A percentile compares a stretch with the other conserved stretches of the same genome.
Conservation (phyloP, 306 rosid genomes). For the Oemleria cerasiformis region DNA sequence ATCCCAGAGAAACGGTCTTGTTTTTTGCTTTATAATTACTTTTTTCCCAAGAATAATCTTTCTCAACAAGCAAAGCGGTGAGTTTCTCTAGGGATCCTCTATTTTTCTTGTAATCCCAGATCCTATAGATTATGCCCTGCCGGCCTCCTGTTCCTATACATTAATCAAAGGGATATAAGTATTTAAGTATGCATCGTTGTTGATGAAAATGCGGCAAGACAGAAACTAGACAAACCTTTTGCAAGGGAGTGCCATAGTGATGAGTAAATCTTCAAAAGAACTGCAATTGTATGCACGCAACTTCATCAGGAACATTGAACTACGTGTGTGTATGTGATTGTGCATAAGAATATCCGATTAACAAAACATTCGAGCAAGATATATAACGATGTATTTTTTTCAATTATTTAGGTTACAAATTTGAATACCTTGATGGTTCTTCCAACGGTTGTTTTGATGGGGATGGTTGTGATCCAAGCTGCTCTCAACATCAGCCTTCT, state of each 20-base stretch:
- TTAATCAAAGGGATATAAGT: too few species aligned
- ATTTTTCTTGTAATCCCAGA: neutral
- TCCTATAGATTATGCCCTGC: neutral
- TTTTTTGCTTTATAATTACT: neutral
- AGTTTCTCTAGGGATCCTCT: neutral
- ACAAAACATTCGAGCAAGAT: neutral
- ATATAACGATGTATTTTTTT: neutral
- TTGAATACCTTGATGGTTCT: neutral
- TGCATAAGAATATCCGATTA: neutral
- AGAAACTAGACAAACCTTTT: neutral
- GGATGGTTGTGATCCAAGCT: neutral
- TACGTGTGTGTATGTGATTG: too few species aligned
- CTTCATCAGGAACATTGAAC: neutral
- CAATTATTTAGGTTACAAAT: neutral
- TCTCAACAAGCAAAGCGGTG: neutral
- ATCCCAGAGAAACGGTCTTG: neutral
- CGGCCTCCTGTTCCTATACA: neutral
- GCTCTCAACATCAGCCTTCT: conserved; percentile 2
- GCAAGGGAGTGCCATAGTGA: neutral
- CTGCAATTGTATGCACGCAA: neutral
- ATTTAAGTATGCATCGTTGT: neutral
- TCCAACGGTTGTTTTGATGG: neutral
- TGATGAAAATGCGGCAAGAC: neutral
- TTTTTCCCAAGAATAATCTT: neutral
- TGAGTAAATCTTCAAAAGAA: neutral